These are phyloP conservation scores for Colletotrichum sp. DNA, from an alignment of 2,329 filamentous ascomycete genomes.

Conservation along the genomic window DNA sequence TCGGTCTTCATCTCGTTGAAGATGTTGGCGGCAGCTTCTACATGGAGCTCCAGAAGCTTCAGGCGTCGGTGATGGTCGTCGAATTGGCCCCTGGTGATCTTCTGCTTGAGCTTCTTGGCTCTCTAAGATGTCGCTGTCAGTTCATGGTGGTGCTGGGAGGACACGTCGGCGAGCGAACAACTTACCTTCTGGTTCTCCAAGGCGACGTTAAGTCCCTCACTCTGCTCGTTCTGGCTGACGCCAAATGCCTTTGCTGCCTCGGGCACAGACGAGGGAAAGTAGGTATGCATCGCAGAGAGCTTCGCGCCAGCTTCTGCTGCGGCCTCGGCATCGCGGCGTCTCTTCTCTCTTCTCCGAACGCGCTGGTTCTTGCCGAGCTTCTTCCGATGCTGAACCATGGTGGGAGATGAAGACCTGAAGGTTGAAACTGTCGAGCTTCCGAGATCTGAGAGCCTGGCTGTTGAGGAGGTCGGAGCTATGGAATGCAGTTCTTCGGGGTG, in stretches of 20 bases:
- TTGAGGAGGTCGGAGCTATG: too few relatives aligned
- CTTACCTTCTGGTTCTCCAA: neutral
- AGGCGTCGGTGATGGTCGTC: neutral
- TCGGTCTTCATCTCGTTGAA: neutral
- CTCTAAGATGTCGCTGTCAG: neutral
- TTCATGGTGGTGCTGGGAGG: too few relatives aligned
- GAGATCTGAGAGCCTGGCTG: too few relatives aligned
- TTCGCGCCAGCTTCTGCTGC: neutral
- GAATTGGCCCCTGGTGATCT: neutral
- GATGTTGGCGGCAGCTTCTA: neutral
- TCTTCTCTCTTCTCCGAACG: rapidly evolving
- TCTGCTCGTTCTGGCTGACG: neutral
- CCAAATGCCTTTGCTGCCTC: neutral
- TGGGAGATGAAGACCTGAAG: rapidly evolving
- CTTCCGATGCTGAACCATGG: neutral
- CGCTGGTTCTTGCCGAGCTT: neutral
- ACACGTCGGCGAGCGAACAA: too few relatives aligned
- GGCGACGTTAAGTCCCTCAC: neutral
- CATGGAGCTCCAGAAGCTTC: neutral
- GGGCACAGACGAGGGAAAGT: neutral
- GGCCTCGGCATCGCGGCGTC: neutral
- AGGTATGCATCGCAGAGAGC: neutral
- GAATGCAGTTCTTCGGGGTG: too few relatives aligned
- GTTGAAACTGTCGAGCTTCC: too few relatives aligned
- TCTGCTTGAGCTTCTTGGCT: neutral